Base-by-base conservation (phyloP, 2,329 filamentous ascomycete genomes). In the Exserohilum rostratum region DNA sequence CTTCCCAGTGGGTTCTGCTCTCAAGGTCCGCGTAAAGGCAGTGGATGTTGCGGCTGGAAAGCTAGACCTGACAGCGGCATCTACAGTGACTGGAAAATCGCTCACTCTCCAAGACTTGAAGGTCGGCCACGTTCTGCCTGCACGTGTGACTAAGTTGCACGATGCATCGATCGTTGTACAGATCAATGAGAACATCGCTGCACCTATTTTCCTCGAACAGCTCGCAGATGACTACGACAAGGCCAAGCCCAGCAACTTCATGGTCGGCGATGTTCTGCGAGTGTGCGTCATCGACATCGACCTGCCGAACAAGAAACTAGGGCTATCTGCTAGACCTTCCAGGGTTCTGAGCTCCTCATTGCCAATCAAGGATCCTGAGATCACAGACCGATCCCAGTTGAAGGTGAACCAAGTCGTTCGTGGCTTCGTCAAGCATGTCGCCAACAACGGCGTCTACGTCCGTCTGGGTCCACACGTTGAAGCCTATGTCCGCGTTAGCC, bases 391-490 rank as follows among this genome's bases (percentile, higher is more conserved):
- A 42, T 80, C 85, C n/a, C 86, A 96, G 62, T 71, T 99, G 29
- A 86, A 88, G 53, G 78, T 86, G 34, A 91, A 93, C 56, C 88
- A 96, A 58, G 79, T 97, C 27, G 82, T 96, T 12, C 89, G 95
- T 51, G 96, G 96, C 3, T 98, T 99, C 68, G 85, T 99, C 66
- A 96, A 92, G 78, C 91, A 91, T 62, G 87, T 98, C 37, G 85
- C 90, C 0, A 91, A 96, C 62, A 93, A 92, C 72, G 95, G 95
- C 48, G 76, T 99, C 2, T 96, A 97, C 67, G 85, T 99, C 42
- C 84, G 88, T 22, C 82, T 99, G 3, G 92, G 93, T 38, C 90
- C 90, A 15, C 86, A 89, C 59, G 83, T 96, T 15, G 90, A 90
- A 45, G 93, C 88, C 0, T 89, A 93, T 67, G 90, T 96, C 43